A percentile compares a stretch with the other conserved stretches of the same genome.
These are phyloP conservation scores for Talaromyces marneffei DNA, from an alignment of 2,329 filamentous ascomycete genomes.

Conservation along the genomic window DNA sequence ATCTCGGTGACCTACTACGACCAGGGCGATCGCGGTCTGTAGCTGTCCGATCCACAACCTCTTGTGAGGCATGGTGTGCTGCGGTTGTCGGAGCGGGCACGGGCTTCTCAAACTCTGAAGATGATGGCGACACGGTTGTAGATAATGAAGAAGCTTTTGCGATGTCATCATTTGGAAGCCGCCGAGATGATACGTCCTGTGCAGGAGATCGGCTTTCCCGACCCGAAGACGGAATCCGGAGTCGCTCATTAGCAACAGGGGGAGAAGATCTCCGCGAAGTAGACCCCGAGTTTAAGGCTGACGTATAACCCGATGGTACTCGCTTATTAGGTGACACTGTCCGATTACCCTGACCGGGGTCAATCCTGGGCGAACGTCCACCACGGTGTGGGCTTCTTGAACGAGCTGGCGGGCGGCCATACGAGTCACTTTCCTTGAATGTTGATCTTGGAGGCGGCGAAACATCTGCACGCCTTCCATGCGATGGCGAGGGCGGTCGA, in stretches of 20 bases:
- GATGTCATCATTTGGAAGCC: background rate
- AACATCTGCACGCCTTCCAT: background rate
- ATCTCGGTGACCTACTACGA: slow-evolving; percentile 2
- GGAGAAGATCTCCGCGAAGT: slow-evolving; percentile 60
- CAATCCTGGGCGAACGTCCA: slow-evolving; percentile 45
- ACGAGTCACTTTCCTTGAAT: slow-evolving; percentile 28
- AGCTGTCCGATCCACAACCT: background rate
- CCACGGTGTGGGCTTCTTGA: slow-evolving; percentile 51
- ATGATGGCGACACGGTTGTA: background rate
- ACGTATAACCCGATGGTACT: slow-evolving; percentile 43
- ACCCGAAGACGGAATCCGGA: slow-evolving; percentile 31
- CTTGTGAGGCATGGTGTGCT: background rate
- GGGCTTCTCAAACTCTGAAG: background rate
- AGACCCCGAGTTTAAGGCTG: slow-evolving; percentile 49
- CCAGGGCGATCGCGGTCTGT: background rate
- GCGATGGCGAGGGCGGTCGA: slow-evolving; percentile 22
- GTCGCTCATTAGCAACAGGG: slow-evolving; percentile 47
- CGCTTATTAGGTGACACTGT: slow-evolving; percentile 47
- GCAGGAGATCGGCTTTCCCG: slow-evolving; percentile 10
- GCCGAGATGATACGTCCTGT: background rate
- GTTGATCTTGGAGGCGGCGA: background rate
- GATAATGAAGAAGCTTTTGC: background rate
- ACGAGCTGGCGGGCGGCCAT: slow-evolving; percentile 36
- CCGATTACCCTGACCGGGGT: slow-evolving; percentile 47
- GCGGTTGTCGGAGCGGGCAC: background rate